Evolutionary conservation across 1,284 basidiomycete genomes (phyloP), one percentile per base, ranked within the genome.

Genomic region (Vanrija humicola): DNA sequence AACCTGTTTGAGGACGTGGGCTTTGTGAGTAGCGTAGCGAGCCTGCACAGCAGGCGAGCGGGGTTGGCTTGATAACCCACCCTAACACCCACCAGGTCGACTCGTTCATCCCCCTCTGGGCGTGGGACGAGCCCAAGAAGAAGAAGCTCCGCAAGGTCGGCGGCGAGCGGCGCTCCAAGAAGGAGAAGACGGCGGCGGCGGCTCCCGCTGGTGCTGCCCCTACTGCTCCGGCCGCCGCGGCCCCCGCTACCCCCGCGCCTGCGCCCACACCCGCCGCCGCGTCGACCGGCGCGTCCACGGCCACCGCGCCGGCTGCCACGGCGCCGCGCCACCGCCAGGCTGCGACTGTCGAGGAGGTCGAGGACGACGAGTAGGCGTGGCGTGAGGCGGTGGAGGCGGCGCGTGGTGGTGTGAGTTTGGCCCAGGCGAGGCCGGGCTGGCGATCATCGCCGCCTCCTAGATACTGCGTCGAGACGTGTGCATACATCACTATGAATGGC

Each of bases 1-100:
- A 90, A 97, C 73, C 79, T 99, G 46, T 98, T 98, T 68, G 95
- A 95, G 34, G 95, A 98, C 72, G 96, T 98, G 55, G 95, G 96
- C 74, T 96, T 98, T 73, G 95, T 98, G 70, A 79, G 93, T 86
- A 1, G 14, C 25, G 8, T 9, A 10, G 23, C 38, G 28, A 28
- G 34, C 34, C 34, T 34, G 34, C 34, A 10, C 14, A 34, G 34
- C 34, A 34, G 34, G 34, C 34, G 43, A 56, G 28, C 23, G 40
- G 34, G 34, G 34, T 12, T 16, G 42, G 10, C 10, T 10, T 43
- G 21, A 23, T 3, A 6, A 14, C 52, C 21, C 29, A 25, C 3
- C 12, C 55, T 60, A 43, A 56, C 45, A 12, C 42, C 34, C 6
- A 3, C 28, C 65, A 96, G 93, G 84, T 98, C 63, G 95, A 98